Conservation (phyloP, 2,329 filamentous ascomycete genomes). For the Alternaria dauci region DNA sequence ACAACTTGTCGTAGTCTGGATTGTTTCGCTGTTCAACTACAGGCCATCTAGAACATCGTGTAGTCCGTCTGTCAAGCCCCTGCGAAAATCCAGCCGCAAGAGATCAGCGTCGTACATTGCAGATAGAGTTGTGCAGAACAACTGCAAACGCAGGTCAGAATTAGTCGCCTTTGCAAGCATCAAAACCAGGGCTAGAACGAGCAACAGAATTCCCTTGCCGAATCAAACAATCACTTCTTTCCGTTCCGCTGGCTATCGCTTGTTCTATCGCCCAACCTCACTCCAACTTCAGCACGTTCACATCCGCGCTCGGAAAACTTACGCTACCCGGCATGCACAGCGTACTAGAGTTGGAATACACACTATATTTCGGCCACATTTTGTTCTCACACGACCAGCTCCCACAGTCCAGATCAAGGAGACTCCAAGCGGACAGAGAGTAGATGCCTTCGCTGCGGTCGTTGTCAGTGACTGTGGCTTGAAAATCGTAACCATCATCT, state of each 20-base stretch:
- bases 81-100: background rate
- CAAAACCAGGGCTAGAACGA: background rate
- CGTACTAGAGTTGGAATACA: constrained; percentile 7
- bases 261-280: background rate
- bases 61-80: background rate
- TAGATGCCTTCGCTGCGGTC: constrained; percentile 4
- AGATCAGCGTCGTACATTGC: background rate
- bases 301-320: background rate
- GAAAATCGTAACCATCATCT: background rate
- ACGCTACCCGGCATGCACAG: background rate
- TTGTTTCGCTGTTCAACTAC: background rate
- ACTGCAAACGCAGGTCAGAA: background rate
- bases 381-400: constrained; percentile 15
- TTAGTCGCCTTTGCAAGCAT: background rate
- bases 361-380: constrained; percentile 11
- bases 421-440: constrained; percentile 1
- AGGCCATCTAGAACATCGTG: background rate
- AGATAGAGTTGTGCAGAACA: background rate
- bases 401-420: constrained; percentile 13
- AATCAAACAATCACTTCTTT: background rate
- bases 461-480: background rate
- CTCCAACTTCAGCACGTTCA: constrained; percentile 6
- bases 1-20: background rate
- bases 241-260: background rate
- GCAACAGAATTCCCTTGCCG: background rate